Conservation (phyloP, 2,329 filamentous ascomycete genomes). For the Fusarium tricinctum region DNA sequence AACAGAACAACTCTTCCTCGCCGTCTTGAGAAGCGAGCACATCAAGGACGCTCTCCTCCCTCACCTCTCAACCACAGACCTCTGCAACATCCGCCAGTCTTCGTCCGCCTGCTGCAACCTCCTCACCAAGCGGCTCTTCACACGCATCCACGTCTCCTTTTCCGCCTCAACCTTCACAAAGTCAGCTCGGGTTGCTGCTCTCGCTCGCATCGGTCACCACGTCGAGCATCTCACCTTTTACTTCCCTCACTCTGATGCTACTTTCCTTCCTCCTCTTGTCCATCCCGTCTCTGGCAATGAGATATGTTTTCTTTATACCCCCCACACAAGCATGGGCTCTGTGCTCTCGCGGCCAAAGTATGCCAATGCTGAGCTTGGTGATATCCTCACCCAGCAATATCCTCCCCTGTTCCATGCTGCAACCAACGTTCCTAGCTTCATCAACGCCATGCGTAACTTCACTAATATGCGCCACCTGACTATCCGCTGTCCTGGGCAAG, state of each 20-base stretch:
- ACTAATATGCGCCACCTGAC: slow-evolving; percentile 80
- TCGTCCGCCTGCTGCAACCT: slow-evolving; percentile 79
- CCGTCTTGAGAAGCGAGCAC: slow-evolving; percentile 67
- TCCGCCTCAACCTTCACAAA: slow-evolving; percentile 81
- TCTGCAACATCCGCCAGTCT: slow-evolving; percentile 73
- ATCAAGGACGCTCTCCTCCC: slow-evolving; percentile 66
- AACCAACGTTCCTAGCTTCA: slow-evolving; percentile 88
- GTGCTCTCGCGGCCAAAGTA: slow-evolving; percentile 80
- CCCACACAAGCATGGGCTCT: slow-evolving; percentile 75
- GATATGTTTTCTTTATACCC: slow-evolving; percentile 84
- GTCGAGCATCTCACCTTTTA: slow-evolving; percentile 83
- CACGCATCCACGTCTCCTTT: slow-evolving; percentile 78
- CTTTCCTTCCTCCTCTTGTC: slow-evolving; percentile 86
- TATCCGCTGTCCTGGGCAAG: slow-evolving; percentile 81
- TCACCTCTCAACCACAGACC: slow-evolving; percentile 63
- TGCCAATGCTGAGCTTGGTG: slow-evolving; percentile 81
- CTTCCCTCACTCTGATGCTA: slow-evolving; percentile 81
- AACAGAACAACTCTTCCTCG: slow-evolving; percentile 64
- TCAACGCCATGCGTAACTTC: slow-evolving; percentile 78
- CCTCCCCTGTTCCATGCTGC: slow-evolving; percentile 90
- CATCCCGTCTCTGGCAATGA: slow-evolving; percentile 83
- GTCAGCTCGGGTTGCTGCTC: slow-evolving; percentile 77
- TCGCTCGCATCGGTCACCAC: slow-evolving; percentile 82
- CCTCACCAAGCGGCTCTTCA: slow-evolving; percentile 77
- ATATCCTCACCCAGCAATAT: slow-evolving; percentile 87